Evolutionary conservation across 306 rosid species (phyloP), one percentile per base, ranked within the genome.

Genomic region (Quercus suber): DNA sequence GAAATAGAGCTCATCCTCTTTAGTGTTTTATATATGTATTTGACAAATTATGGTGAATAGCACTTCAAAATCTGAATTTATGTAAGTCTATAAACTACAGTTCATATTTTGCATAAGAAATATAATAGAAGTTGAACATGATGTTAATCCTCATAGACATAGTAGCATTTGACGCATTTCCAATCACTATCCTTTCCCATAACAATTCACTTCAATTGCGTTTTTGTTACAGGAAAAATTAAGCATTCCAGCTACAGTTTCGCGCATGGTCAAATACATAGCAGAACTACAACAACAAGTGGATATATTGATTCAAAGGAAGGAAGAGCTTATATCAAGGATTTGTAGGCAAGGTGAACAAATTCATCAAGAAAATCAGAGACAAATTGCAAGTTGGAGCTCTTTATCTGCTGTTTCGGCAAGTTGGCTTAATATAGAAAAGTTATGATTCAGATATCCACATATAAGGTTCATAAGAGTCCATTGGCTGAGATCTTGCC

Each of bases 221-320:
- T 5, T 20, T 33, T 31, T 70, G 53, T 53, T 80, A 65, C 84
- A 90, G 97, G 89, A 85, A 77, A 91, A 82, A 30, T 49, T 91
- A 72, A 93, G 97, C 82, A 87, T 86, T 64, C 98, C 97, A 0
- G 82, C 84, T 5, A 90, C 92, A 68, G 81, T 93, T 80, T 86
- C 92, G 1, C 81, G 72, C 14, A 93, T 84, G 5, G 41, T 89
- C 35, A 88, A 84, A 7, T 91, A 88, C 81, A 87, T 93, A 78
- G 94, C 93, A 1, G 89, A 89, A 76, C 85, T 93, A 14, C 89
- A 87, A 20, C 76, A 82, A 31, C 89, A 89, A 71, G 90, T 91
- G 59, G 82, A 89, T 70, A 89, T 52, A 30, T 87, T 93, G 43
- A 76, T 63, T 1, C 76, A 65, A 79, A 93, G 84, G 69, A 91